Conservation (phyloP, 2,329 filamentous ascomycete species). For the Furcasterigmium sp. region DNA sequence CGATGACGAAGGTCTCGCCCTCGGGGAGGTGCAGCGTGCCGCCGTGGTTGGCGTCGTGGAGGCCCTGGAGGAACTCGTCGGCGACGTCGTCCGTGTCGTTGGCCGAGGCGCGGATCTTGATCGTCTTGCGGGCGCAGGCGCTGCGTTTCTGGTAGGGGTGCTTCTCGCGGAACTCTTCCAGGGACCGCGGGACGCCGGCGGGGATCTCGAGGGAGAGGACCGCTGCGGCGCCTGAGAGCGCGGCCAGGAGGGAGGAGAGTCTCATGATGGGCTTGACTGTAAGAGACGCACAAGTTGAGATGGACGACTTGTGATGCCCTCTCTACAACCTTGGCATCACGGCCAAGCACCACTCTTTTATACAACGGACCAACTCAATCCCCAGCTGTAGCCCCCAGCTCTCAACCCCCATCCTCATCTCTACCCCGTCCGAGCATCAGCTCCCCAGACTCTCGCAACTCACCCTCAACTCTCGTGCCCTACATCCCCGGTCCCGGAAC, state of each 20-base stretch:
- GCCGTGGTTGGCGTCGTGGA: slow-evolving; percentile 53
- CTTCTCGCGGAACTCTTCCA: slow-evolving; percentile 30
- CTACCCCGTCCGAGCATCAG: too few relatives aligned
- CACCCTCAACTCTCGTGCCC: not conserved
- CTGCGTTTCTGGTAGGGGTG: slow-evolving; percentile 25
- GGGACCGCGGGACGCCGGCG: slow-evolving; percentile 24
- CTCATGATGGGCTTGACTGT: too few relatives aligned
- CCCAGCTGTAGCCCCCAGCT: too few relatives aligned
- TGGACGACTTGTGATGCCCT: too few relatives aligned
- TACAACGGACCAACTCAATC: too few relatives aligned
- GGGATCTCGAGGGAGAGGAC: slow-evolving; percentile 19
- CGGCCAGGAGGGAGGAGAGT: slow-evolving; percentile 8
- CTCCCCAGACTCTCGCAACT: too few relatives aligned
- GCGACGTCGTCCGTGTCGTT: slow-evolving; percentile 53
- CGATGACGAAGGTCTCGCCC: slow-evolving; percentile 51
- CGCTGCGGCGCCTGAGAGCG: slow-evolving; percentile 17
- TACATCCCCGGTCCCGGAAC: not conserved
- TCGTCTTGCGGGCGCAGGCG: slow-evolving; percentile 18
- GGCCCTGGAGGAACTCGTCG: slow-evolving; percentile 45
- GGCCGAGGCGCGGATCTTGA: slow-evolving; percentile 46
- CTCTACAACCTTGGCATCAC: too few relatives aligned
- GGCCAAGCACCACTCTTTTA: too few relatives aligned
- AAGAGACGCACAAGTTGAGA: too few relatives aligned
- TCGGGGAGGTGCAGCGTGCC: slow-evolving; percentile 50
- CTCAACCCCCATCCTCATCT: not conserved